Percentiles rank a stretch among this genome's conserved stretches.
These are phyloP conservation scores for Tulasnella calospora DNA, from an alignment of 768 basidiomycete genomes.

Conservation along the genomic window DNA sequence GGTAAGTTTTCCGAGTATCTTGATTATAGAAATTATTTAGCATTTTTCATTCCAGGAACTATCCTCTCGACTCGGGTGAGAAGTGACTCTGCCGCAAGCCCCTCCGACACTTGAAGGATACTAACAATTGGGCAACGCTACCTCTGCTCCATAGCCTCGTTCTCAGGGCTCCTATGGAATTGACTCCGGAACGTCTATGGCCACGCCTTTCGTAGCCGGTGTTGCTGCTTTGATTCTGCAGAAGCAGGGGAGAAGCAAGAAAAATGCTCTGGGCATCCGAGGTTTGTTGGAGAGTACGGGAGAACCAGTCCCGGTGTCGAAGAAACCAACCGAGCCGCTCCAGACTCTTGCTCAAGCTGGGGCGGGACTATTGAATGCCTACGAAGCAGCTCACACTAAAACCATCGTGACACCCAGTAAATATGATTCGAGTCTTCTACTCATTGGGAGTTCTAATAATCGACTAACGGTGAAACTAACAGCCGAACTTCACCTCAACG, in stretches of 20 bases:
- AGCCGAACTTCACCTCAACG: slow-evolving; percentile 41
- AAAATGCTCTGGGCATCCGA: not conserved
- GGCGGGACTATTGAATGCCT: slow-evolving; percentile 35
- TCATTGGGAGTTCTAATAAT: not conserved
- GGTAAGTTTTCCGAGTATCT: not conserved
- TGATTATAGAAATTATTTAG: not conserved
- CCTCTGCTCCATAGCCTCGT: slow-evolving; percentile 18
- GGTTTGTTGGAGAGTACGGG: slow-evolving; percentile 29
- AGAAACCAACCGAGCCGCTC: slow-evolving; percentile 19
- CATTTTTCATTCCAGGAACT: not conserved
- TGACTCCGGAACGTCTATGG: slow-evolving; percentile 28
- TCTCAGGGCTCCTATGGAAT: slow-evolving; percentile 22
- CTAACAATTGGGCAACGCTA: not conserved
- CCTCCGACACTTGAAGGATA: not conserved
- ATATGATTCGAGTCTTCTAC: not conserved
- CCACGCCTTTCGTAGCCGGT: slow-evolving; percentile 31
- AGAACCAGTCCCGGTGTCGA: slow-evolving; percentile 13
- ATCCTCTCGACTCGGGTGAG: slow-evolving; percentile 29
- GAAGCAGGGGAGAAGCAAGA: not conserved
- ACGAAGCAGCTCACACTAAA: slow-evolving; percentile 36
- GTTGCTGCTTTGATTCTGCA: slow-evolving; percentile 29
- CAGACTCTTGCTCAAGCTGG: slow-evolving; percentile 31
- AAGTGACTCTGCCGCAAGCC: not conserved
- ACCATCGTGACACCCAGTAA: slow-evolving; percentile 34
- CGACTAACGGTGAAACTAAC: no score